phyloP scores from a whole-genome alignment of 805 yeast genomes.

The Nakazawaea molendinolei region DNA sequence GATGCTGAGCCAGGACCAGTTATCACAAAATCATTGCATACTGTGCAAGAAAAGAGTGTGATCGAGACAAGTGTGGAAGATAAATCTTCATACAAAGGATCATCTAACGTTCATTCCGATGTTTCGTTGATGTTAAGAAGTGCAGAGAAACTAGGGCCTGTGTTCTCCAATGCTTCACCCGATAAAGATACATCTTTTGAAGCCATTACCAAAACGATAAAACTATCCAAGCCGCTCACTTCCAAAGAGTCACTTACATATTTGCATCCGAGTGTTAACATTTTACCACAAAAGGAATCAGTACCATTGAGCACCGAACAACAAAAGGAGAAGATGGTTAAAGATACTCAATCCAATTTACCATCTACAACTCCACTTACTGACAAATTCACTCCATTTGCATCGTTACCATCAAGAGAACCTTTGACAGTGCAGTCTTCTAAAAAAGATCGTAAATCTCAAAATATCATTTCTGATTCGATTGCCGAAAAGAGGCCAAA shows the following conservation, averaged over 20 bases:
- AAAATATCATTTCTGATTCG: constrained; percentile 16
- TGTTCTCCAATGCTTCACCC: no score
- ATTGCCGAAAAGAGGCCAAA: constrained; percentile 15
- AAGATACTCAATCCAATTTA: constrained; percentile 10
- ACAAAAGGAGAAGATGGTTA: constrained; percentile 5
- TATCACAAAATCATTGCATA: no score
- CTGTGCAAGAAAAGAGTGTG: no score
- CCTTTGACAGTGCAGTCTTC: constrained; percentile 23
- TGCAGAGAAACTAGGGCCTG: constrained; percentile 10
- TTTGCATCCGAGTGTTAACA: no score
- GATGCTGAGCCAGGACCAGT: no score
- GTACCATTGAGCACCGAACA: constrained; percentile 18
- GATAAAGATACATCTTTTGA: constrained; percentile 6
- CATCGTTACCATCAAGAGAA: constrained; percentile 22
- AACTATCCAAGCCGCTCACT: no score
- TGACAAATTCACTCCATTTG: constrained; percentile 21
- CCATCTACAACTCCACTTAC: constrained; percentile 17
- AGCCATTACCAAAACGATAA: constrained; percentile 12
- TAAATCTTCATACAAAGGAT: no score
- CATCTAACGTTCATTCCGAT: no score
- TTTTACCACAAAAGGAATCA: no score
- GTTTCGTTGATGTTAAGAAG: constrained; percentile 5
- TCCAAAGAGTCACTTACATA: no score
- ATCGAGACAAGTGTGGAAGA: no score
- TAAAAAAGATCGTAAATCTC: constrained; percentile 13